Percentiles rank a stretch among this genome's conserved stretches.
phyloP scores from a whole-genome alignment of 768 basidiomycete species.

The Multifurca ochricompacta region DNA sequence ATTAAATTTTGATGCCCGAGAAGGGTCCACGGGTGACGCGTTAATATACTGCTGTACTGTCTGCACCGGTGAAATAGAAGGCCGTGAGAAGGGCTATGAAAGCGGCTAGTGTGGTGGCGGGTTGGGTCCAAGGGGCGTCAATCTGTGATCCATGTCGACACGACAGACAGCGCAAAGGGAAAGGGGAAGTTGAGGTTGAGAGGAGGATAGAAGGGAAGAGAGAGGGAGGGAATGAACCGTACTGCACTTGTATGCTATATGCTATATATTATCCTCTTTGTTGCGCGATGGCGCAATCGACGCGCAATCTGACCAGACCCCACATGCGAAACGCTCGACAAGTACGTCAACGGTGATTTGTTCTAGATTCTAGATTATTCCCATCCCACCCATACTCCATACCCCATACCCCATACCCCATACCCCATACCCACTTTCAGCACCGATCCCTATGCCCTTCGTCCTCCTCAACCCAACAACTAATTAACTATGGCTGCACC shows the following conservation, averaged over 20 bases:
- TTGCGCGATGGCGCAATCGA: conserved; percentile 17
- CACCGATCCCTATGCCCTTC: background rate
- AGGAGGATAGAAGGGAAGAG: background rate
- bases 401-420: too few species aligned
- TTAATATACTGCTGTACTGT: background rate
- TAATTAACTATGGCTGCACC: background rate
- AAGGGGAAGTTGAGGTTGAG: background rate
- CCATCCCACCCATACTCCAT: too few species aligned
- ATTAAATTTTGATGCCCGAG: too few species aligned
- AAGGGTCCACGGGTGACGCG: background rate
- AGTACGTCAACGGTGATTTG: background rate
- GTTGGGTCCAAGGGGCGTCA: background rate
- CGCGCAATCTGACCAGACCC: conserved; percentile 5
- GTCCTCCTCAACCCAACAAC: background rate
- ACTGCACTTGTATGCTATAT: too few species aligned
- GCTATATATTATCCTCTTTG: background rate
- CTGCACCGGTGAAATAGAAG: conserved; percentile 3
- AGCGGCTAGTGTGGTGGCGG: background rate
- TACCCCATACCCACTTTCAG: background rate
- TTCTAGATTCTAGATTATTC: too few species aligned
- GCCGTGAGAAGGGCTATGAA: background rate
- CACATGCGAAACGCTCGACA: background rate
- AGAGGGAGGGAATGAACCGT: background rate
- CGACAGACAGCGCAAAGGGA: background rate
- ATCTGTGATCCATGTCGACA: background rate